Base-by-base conservation (phyloP, 768 basidiomycete species). In the Leccinum broughii region DNA sequence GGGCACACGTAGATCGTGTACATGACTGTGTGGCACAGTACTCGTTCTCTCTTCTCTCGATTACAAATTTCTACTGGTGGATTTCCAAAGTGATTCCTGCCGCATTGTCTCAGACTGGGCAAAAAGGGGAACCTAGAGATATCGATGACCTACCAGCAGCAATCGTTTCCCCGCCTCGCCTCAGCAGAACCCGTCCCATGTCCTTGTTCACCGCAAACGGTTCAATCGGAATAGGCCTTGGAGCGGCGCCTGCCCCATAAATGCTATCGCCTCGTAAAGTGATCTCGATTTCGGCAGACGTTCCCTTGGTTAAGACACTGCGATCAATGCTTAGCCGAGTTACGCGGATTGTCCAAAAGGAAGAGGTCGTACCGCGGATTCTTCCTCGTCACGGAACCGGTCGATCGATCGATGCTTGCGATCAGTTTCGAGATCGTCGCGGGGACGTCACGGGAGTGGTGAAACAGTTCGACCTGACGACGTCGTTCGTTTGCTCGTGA, bases 131-230 rank as follows among this genome's bases (percentile, higher is more conserved):
- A 26, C n/a, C 4, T 24, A 22, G 2, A 4, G 11, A 56, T 37
- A 20, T 41, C 39, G 20, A 46, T 20, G 20, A 57, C 80, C 55
- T 65, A 88, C 95, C 95, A 50, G 95, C 95, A 41, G 88, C 93
- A 61, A 99, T 90, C 0, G 97, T 98, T 77, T 98, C 95, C 1
- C 97, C 97, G 32, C 86, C 87, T 56, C 96, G 78, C 49, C 97
- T 80, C 59, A 99, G 79, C 63, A 99, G 70, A 54, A 99, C 83
- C 51, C 97, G 78, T 0, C 97, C 97, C 97, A 98, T 97, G 57
- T 95, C 92, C 75, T 98, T 99, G 76, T 95, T 98, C 7, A 77
- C 76, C 1, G 85, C 75, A 65, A 97, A 96, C 2, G 91, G 83
- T 70, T 98, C 97, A 15, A 98, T 70, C 13, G 97, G 92, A 26